Base-by-base conservation (phyloP, 1,284 basidiomycete genomes). In the Trichosporon sp. region DNA sequence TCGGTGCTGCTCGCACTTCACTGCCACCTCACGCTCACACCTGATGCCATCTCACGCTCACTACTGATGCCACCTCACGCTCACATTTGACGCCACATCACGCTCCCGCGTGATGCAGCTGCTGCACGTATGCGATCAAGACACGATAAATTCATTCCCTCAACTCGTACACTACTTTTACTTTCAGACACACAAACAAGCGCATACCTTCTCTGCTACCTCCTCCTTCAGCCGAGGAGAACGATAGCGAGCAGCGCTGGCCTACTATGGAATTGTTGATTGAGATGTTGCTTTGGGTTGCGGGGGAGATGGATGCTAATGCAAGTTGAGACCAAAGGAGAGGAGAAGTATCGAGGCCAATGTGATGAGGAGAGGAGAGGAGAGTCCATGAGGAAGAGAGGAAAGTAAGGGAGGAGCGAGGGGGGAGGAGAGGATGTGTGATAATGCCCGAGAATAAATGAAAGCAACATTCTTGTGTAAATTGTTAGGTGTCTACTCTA, bases 81-180 rank as follows among this genome's bases (percentile, higher is more conserved):
- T 16, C 4, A 11, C 34, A 4, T 5, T 16, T 4, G 34, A 37
- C 34, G 34, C 13, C 34, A 13, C n/a, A 13, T 34, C 33, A 11
- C 34, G 34, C 34, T 37, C 34, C 4, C 34, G 4, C 34, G 3
- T 16, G 4, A 11, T 14, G 34, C 56, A n/a, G n/a, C n/a, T n/a
- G n/a, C n/a, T n/a, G n/a, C n/a, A n/a, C n/a, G n/a, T n/a, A n/a
- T n/a, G n/a, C n/a, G n/a, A n/a, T 61, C 64, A 67, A 67, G 66
- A 67, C 66, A 67, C 61, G 63, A 65, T 67, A 65, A 63, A 67
- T 67, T 37, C 56, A 40, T 58, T 25, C 57, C 65, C 37, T 60
- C 63, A 59, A n/a, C n/a, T n/a, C n/a, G n/a, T 67, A 67, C 66
- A 67, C 61, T 65, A n/a, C n/a, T n/a, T n/a, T 40, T 52, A 65